Evolutionary conservation across 2,329 filamentous ascomycete species (phyloP), one percentile per base, ranked within the genome.

Genomic region (Macrophomina phaseolina): DNA sequence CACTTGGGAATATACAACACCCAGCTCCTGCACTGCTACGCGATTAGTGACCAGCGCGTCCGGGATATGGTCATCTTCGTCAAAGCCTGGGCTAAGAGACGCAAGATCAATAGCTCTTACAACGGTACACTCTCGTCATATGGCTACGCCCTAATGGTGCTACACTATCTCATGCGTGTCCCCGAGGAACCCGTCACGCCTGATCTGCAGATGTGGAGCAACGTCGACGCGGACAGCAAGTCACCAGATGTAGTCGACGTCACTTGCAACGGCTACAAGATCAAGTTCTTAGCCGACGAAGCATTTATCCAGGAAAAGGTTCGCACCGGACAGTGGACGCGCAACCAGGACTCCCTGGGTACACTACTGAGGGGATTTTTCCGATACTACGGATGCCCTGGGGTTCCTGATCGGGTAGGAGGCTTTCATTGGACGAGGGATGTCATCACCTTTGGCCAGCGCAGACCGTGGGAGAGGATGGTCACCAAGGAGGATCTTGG

Each of bases 101-200:
- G 94, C 55, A 91, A 89, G 69, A 94, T 97, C 80, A 97, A 97
- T 78, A 92, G 90, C 49, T 89, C 92, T 1, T 96, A 96, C 75
- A 89, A 90, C 45, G 93, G 94, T 49, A 96, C 93, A 0, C 82
- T 97, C 18, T 94, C 91, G 63, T 94, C 91, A 70, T 97, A 97
- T 73, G 93, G 94, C 60, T 97, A 94, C 78, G 92, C 95, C 5
- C 81, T 97, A 46, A 97, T 97, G 93, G 89, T 96, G 4, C 82
- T 97, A 16, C 94, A 97, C 78, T 97, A 94, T 74, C 86, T 97
- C 34, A 88, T 95, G 73, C 97, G 97, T 71, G 78, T 97, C 63
- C 91, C 87, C 0, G 83, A 87, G 56, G 93, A 94, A 0, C 92
- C 93, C 64, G 91, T 97, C 18, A 89, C 92, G 67, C 92, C 91